A percentile compares a stretch with the other conserved stretches of the same genome.
phyloP scores from a whole-genome alignment of 768 basidiomycete genomes.

The Panellus pusillus region DNA sequence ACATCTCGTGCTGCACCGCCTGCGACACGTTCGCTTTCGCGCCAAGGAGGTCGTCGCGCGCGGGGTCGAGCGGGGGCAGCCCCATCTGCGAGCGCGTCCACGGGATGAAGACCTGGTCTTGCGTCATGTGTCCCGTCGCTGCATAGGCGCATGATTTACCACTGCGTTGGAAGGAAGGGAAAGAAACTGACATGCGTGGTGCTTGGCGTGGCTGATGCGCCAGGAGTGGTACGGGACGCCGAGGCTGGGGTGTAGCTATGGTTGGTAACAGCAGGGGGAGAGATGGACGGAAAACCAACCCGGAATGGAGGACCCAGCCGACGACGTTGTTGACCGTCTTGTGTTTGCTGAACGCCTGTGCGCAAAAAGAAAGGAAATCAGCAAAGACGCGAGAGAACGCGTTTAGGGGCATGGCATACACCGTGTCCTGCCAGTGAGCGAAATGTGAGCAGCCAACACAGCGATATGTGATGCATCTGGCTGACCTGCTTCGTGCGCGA shows the following conservation, averaged over 20 bases:
- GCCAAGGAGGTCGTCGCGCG: constrained; percentile 63
- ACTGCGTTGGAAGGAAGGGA: background rate
- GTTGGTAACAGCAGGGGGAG: constrained; percentile 23
- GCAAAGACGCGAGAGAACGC: background rate
- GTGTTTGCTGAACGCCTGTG: constrained; percentile 92
- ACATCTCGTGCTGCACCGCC: constrained; percentile 69
- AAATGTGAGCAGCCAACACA: constrained; percentile 41
- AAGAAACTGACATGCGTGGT: constrained; percentile 60
- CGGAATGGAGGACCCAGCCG: constrained; percentile 91
- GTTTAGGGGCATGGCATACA: background rate
- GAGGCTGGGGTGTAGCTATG: constrained; percentile 47
- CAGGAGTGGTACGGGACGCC: constrained; percentile 97
- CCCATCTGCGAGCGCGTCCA: constrained; percentile 74
- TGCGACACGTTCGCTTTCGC: constrained; percentile 51
- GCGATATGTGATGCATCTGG: background rate
- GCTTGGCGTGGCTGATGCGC: constrained; percentile 92
- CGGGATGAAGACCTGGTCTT: constrained; percentile 96
- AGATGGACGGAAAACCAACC: constrained; percentile 43
- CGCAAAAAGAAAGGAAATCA: background rate
- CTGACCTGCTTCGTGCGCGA: constrained; percentile 21
- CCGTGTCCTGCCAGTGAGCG: constrained; percentile 87
- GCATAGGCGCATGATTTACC: too few species aligned
- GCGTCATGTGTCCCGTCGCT: constrained; percentile 87
- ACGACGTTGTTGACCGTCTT: constrained; percentile 90
- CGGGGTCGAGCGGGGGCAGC: constrained; percentile 63